Evolutionary conservation across 208 protist genomes (phyloP).

Genomic region (Crithidia expoeki): DNA sequence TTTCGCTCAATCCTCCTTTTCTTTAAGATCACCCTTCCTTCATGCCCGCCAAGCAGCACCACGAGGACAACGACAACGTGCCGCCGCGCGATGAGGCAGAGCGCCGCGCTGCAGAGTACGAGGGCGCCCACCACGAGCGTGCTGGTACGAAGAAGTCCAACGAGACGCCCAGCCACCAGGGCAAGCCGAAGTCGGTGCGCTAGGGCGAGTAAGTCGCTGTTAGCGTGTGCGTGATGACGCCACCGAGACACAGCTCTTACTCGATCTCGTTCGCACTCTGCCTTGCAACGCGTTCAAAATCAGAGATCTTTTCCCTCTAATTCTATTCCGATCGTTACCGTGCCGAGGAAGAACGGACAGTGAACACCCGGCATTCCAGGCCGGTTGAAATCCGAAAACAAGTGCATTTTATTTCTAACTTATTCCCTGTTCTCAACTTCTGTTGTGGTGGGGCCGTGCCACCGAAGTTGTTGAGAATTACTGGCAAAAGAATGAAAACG

Average conservation of each 20-base stretch:
- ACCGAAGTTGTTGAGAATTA: constrained; percentile 9
- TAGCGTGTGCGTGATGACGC: neutral
- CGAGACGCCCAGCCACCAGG: constrained; percentile 72
- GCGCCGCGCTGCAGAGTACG: constrained; percentile 65
- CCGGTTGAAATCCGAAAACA: neutral
- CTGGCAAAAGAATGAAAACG: neutral
- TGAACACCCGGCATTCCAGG: too few species aligned
- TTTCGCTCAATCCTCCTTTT: constrained; percentile 11
- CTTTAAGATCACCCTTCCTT: neutral
- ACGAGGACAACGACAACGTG: constrained; percentile 62
- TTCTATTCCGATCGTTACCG: too few species aligned
- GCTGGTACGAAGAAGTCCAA: constrained; percentile 68
- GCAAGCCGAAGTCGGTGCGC: constrained; percentile 86
- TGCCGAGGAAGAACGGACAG: too few species aligned
- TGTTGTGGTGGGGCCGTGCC: constrained; percentile 9
- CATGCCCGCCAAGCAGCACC: constrained; percentile 49
- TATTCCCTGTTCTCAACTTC: neutral
- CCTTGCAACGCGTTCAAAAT: too few species aligned
- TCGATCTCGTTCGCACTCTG: neutral
- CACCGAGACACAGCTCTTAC: too few species aligned
- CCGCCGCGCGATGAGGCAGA: constrained; percentile 83
- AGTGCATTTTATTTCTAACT: neutral
- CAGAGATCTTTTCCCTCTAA: too few species aligned
- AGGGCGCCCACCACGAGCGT: constrained; percentile 83
- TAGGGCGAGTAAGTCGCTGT: constrained; percentile 18